Conservation (phyloP, 208 protist genomes). For the Trypanosoma congolense region DNA sequence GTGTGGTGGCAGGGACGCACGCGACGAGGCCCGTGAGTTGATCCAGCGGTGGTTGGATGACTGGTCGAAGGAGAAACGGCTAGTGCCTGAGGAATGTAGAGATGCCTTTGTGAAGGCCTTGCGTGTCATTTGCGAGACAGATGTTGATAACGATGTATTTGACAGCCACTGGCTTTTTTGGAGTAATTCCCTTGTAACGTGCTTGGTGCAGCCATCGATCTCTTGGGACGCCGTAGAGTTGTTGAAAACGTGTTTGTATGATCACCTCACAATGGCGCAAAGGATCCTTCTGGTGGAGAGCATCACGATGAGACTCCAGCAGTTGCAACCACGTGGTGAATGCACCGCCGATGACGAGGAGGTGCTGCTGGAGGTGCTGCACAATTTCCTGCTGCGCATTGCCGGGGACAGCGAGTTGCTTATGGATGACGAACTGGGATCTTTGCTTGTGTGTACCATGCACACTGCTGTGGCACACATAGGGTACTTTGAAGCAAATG, state of each 20-base stretch:
- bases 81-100: slow-evolving; percentile 25
- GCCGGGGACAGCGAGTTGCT: slow-evolving; percentile 7
- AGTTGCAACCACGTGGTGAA: background rate
- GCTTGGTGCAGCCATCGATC: slow-evolving; percentile 6
- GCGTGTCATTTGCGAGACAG: slow-evolving; percentile 2
- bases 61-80: slow-evolving; percentile 4
- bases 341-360: too few species aligned
- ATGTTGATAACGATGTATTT: slow-evolving; percentile 3
- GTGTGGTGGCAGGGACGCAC: background rate
- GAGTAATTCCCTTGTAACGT: background rate
- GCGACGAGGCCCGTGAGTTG: slow-evolving; percentile 7
- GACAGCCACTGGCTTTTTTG: slow-evolving; percentile 16
- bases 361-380: slow-evolving; percentile 9
- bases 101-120: slow-evolving; percentile 30
- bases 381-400: slow-evolving; percentile 9
- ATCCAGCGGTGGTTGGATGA: slow-evolving; percentile 8
- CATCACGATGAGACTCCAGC: slow-evolving; percentile 3
- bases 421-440: slow-evolving; percentile 12
- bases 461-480: slow-evolving; percentile 24
- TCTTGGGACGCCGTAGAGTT: slow-evolving; percentile 1
- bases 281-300: slow-evolving; percentile 12
- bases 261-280: background rate
- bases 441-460: slow-evolving; percentile 13
- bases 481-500: slow-evolving; percentile 17
- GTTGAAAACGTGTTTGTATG: slow-evolving; percentile 5